Evolutionary conservation across 2,329 filamentous ascomycete species (phyloP), one percentile per base, ranked within the genome.

Genomic region (Cercospora canescens): DNA sequence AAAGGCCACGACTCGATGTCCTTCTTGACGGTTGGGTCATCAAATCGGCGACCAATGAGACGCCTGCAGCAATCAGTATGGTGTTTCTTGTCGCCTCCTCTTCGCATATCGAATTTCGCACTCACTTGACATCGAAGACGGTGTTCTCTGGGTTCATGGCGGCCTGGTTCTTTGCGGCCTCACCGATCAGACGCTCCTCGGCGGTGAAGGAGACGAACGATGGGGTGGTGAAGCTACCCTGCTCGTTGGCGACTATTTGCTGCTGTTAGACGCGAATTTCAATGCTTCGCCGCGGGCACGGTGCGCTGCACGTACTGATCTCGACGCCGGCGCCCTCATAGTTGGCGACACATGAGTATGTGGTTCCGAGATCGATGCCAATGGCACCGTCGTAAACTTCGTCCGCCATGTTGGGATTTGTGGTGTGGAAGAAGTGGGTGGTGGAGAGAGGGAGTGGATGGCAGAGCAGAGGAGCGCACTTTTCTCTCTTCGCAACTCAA

Each of bases 321-420:
- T 99, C 95, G 82, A 98, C 94, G 90, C 97, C 97, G 87, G 88
- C 94, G 82, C 95, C 95, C 86, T 98, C 95, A 86, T 98, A 99
- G 84, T 91, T 96, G 85, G 95, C 95, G 86, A 98, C 95, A 85
- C 95, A 99, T 80, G 95, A 98, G 89, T 99, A 99, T 84, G 95
- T 99, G 77, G 95, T 99, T 84, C 95, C 95, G 86, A 99, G 89
- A 90, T 99, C 95, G 87, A 99, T 99, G 89, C 95, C 95, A 86
- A 98, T 93, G 89, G 95, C 95, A 91, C 95, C 95, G 83, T 99
- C 95, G 84, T 98, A 99, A 79, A 96, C 90, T 90, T 97, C 94
- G 83, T 97, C 93, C 82, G 92, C 90, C 94, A 97, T 97, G 81
- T 85, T 92, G 52, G 68, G 58, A 56, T 48, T 52, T 62, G 67